Base-by-base conservation (phyloP, 495 filamentous ascomycete genomes). In the Podospora sp. region DNA sequence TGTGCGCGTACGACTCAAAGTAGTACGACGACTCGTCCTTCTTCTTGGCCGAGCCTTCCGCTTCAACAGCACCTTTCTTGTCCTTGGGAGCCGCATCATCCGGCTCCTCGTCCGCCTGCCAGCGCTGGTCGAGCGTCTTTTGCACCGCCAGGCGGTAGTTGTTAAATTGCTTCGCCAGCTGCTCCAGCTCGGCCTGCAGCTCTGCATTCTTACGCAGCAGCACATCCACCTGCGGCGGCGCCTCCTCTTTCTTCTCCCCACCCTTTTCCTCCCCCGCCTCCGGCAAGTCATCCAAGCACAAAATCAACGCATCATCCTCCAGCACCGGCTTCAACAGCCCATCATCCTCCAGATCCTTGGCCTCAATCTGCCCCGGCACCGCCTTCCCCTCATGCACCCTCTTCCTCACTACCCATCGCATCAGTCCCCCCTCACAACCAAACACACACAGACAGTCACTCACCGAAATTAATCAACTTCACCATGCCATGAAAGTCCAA, bases 231-330 rank as follows among this genome's bases (percentile, higher is more conserved):
- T 60, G 53, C 18, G 71, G 65, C 27, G 40, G 14, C 29, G 50
- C 65, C 14, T 73, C 65, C 35, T 24, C 66, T 24, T 65, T 75
- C 84, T n/a, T n/a, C n/a, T n/a, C n/a, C n/a, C n/a, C n/a, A n/a
- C n/a, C 71, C 50, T 80, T 71, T 77, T 83, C 60, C 33, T 62
- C 66, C 12, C 33, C 65, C 36, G 79, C 69, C 46, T 81, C 80
- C 11, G 84, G 80, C 52, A 95, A 77, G 50, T 97, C 94, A 67
- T 95, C 93, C 60, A 97, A 80, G 58, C 85, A 90, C 67, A 94
- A 91, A 35, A 98, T 82, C 49, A 97, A 81, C 16, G 93, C 90
- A 68, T 98, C 94, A 71, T 97, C 92, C 70, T 96, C 91, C n/a
- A 98, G 77, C 11, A 91, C 88, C 1, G 94, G 94, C 77, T 91